A percentile compares a stretch with the other conserved stretches of the same genome.
These are phyloP conservation scores for Stephania cephalantha DNA, from an alignment of 164 flowering plant species.

Conservation along the genomic window DNA sequence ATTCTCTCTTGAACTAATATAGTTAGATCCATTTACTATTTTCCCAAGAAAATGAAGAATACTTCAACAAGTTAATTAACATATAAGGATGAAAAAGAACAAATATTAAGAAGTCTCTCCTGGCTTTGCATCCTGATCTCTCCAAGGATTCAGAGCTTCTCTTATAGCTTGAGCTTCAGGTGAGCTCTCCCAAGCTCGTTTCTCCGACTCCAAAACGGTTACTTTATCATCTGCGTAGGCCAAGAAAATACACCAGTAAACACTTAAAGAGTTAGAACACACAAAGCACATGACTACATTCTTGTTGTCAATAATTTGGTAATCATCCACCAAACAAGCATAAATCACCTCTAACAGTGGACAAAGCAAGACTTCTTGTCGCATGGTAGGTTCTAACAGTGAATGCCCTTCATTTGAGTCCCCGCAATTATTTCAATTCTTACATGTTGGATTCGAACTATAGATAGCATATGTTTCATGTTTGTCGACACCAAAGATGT, in stretches of 20 bases:
- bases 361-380: no score
- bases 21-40: not conserved
- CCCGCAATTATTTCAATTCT: no score
- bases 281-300: no score
- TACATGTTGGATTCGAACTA: no score
- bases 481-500: no score
- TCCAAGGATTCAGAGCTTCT: conserved; percentile 95
- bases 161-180: conserved; percentile 73
- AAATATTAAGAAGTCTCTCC: conserved; percentile 29
- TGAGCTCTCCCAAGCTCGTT: conserved; percentile 80
- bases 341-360: no score
- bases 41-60: not conserved
- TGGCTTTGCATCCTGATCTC: conserved; percentile 38
- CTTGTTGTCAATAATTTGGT: not conserved
- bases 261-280: not conserved
- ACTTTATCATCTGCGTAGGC: conserved; percentile 76
- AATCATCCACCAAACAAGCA: no score
- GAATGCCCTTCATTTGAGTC: no score
- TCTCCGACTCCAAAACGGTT: conserved; percentile 83
- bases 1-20: no score
- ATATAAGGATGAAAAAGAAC: not conserved
- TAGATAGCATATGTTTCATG: no score
- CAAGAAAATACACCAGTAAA: conserved; percentile 1
- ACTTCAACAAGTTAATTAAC: not conserved
- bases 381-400: no score